Evolutionary conservation across 2,329 filamentous ascomycete species (phyloP), one percentile per base, ranked within the genome.

Genomic region (Keithomyces neogunnii): DNA sequence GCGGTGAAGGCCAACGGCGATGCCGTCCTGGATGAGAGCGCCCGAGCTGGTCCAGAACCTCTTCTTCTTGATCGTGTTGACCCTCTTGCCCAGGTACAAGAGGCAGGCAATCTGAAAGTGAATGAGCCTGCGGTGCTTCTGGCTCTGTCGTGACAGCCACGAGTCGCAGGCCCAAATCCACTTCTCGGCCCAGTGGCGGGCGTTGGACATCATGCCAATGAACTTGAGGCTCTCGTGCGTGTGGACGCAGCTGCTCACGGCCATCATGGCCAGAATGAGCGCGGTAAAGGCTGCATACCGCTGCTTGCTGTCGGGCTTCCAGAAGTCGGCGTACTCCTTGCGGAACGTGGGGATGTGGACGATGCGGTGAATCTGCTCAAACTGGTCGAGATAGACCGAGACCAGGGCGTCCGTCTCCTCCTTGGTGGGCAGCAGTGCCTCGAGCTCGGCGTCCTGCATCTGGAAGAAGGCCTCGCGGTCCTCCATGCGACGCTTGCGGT

Each of bases 41-140:
- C 80, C 78, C 1, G 80, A 71, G 39, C 73, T 71, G 13, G 77
- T 80, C 80, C 80, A 83, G 63, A 80, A 82, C 10, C 78, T 72
- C 71, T 83, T 83, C 73, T 83, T 83, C 69, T 82, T 81, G 56
- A 83, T 75, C 2, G 76, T 78, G 64, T 84, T 84, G 56, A 82
- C 75, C 32, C 77, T 71, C 69, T 82, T 83, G 43, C 76, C 78
- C 2, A 83, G 72, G 56, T 81, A 82, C n/a, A 80, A 60, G 33
- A 84, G 66, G 57, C 80, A 82, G 10, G 73, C 71, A 13, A 83
- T 74, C 62, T 83, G 80, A 60, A 81, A 82, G 62, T 83, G 78
- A 11, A 83, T 76, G 29, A 83, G 71, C 44, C 73, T 73, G 45
- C 80, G 75, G 56, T 82, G 78, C 64, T 83, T 83, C 62, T 82